phyloP scores from a whole-genome alignment of 208 protist genomes.

The Leishmania tropica region DNA sequence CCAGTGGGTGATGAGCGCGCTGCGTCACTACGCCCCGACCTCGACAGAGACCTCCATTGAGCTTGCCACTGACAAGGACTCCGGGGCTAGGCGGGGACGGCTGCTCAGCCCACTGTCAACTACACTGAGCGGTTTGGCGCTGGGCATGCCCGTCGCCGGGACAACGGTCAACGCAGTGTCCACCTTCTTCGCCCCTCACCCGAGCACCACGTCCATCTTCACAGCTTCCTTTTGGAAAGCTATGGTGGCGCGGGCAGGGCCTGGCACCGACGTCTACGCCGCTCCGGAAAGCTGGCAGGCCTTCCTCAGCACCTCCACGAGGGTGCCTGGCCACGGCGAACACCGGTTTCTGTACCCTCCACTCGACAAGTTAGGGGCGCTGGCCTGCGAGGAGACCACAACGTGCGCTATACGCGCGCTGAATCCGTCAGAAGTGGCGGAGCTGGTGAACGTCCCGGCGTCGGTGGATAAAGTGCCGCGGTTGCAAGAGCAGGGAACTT shows the following conservation, averaged over 20 bases:
- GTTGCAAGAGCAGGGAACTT: background rate
- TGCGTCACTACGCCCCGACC: slow-evolving; percentile 31
- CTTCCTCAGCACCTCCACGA: slow-evolving; percentile 1
- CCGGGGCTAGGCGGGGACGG: background rate
- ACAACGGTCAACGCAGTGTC: background rate
- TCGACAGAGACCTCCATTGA: slow-evolving; percentile 2
- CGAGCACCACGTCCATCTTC: slow-evolving; percentile 21
- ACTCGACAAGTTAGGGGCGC: background rate
- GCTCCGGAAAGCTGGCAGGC: background rate
- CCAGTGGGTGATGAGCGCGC: slow-evolving; percentile 38
- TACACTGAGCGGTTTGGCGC: slow-evolving; percentile 12
- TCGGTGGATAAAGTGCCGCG: background rate
- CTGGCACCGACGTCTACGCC: slow-evolving; percentile 7
- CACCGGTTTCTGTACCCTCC: slow-evolving; percentile 16
- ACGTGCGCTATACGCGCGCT: background rate
- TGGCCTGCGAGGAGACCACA: slow-evolving; percentile 15
- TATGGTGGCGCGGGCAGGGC: background rate
- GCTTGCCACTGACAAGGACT: background rate
- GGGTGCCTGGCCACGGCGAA: background rate
- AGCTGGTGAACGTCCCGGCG: slow-evolving; percentile 1
- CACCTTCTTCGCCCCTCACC: background rate
- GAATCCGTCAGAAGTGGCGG: background rate
- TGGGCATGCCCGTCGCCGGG: slow-evolving; percentile 17
- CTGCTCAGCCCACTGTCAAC: slow-evolving; percentile 15
- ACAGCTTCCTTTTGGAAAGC: slow-evolving; percentile 13